phyloP scores from a whole-genome alignment of 1,284 basidiomycete species.

The Sphagnurus paluster region DNA sequence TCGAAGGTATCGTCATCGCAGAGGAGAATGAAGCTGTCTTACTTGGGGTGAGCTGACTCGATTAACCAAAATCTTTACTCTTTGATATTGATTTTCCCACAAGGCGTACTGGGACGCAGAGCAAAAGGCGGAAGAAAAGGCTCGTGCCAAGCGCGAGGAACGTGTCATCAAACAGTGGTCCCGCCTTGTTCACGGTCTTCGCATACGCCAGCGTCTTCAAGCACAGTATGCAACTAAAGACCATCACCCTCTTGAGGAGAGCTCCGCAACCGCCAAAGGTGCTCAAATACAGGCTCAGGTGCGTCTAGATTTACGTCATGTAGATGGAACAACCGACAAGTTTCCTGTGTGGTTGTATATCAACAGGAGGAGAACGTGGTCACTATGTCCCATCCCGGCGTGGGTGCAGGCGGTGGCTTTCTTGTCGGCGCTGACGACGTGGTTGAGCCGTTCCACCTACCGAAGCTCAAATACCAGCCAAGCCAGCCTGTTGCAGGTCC shows the following conservation, averaged over 20 bases:
- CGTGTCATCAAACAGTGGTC: constrained; percentile 88
- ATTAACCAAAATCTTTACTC: constrained; percentile 1
- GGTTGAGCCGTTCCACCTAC: constrained; percentile 68
- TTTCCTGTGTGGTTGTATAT: constrained; percentile 13
- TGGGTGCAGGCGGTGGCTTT: constrained; percentile 51
- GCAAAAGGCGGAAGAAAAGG: constrained; percentile 76
- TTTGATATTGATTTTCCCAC: constrained; percentile 10
- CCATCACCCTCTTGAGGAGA: no score
- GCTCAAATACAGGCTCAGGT: no score
- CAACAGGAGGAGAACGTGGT: constrained; percentile 18
- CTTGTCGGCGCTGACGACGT: constrained; percentile 70
- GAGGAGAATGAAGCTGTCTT: constrained; percentile 75
- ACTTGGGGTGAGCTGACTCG: constrained; percentile 62
- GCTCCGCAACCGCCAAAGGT: no score
- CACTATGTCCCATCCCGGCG: constrained; percentile 17
- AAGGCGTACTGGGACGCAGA: constrained; percentile 89
- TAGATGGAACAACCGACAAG: no score
- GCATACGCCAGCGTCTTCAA: constrained; percentile 81
- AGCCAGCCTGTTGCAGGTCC: constrained; percentile 22
- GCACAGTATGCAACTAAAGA: constrained; percentile 74
- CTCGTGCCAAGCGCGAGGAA: constrained; percentile 75
- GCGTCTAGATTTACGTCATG: no score
- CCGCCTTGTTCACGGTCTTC: constrained; percentile 84
- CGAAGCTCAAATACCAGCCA: constrained; percentile 58
- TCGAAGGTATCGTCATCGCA: constrained; percentile 88